Conservation (phyloP, 768 basidiomycete genomes). For the Russula vinacea region DNA sequence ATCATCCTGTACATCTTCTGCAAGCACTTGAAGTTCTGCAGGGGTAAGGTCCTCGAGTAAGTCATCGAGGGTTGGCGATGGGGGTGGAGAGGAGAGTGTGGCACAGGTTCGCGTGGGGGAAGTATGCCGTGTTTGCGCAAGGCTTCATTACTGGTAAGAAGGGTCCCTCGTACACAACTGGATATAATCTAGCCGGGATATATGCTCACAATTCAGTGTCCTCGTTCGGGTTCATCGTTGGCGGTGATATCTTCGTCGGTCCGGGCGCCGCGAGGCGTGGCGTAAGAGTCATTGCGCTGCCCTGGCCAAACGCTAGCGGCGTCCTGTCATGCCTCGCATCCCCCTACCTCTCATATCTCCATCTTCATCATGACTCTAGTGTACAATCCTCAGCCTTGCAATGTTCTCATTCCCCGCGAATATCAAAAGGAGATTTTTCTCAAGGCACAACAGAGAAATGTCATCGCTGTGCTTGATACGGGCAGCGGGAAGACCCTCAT, state of each 20-base stretch:
- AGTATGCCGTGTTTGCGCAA: constrained; percentile 91
- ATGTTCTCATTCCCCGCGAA: constrained; percentile 41
- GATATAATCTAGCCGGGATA: not conserved
- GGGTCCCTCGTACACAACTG: constrained; percentile 19
- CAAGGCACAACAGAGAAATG: constrained; percentile 49
- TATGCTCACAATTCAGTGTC: constrained; percentile 90
- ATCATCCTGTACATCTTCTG: constrained; percentile 71
- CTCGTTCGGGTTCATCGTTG: constrained; percentile 69
- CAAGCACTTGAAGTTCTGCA: constrained; percentile 62
- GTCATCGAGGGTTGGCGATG: constrained; percentile 68
- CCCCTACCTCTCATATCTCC: not conserved
- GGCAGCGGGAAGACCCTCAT: constrained; percentile 63
- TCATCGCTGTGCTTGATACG: constrained; percentile 58
- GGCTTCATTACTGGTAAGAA: constrained; percentile 75
- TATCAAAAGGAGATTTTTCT: constrained; percentile 57
- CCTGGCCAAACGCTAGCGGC: not conserved
- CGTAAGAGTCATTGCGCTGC: not conserved
- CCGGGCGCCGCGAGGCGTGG: not conserved
- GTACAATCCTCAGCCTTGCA: constrained; percentile 4
- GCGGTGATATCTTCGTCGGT: not conserved
- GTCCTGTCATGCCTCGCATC: constrained; percentile 6
- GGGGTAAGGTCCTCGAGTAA: constrained; percentile 60
- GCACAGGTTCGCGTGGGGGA: constrained; percentile 65
- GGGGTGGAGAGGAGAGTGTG: constrained; percentile 74
- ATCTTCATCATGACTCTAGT: constrained; percentile 9